Evolutionary conservation across 164 flowering plant genomes (phyloP).

Genomic region (Cinnamomum chago): DNA sequence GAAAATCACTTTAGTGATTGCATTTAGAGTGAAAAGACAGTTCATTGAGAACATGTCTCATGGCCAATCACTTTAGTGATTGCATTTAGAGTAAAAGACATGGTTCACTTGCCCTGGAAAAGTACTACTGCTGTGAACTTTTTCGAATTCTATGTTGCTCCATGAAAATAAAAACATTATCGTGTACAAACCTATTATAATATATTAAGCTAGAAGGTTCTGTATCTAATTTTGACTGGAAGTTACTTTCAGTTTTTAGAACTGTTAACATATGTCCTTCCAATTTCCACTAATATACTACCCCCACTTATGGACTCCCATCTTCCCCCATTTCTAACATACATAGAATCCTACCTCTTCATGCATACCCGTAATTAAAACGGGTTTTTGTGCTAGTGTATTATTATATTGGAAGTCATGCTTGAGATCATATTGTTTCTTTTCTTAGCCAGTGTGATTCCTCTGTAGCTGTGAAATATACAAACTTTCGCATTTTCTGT

Average conservation of each 20-base stretch:
- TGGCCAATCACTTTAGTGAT: constrained; percentile 36
- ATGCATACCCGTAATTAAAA: no score
- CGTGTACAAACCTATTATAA: neutral
- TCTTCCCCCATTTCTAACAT: no score
- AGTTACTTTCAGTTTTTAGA: no score
- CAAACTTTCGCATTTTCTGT: no score
- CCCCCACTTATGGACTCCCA: no score
- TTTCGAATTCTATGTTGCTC: neutral
- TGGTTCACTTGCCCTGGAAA: neutral
- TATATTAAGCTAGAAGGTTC: no score
- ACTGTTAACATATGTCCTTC: no score
- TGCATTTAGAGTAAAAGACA: constrained; percentile 17
- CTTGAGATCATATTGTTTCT: neutral
- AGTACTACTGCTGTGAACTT: neutral
- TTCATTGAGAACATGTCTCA: constrained; percentile 6
- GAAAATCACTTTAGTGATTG: constrained; percentile 35
- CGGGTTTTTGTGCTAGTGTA: neutral
- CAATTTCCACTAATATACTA: no score
- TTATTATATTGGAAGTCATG: neutral
- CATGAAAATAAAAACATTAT: neutral
- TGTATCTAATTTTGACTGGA: no score
- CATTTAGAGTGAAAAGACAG: constrained; percentile 15
- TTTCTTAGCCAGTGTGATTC: no score
- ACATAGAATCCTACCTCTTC: no score
- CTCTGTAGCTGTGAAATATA: no score